phyloP scores from a whole-genome alignment of 345 rosid genomes.

The Citrus sp. region DNA sequence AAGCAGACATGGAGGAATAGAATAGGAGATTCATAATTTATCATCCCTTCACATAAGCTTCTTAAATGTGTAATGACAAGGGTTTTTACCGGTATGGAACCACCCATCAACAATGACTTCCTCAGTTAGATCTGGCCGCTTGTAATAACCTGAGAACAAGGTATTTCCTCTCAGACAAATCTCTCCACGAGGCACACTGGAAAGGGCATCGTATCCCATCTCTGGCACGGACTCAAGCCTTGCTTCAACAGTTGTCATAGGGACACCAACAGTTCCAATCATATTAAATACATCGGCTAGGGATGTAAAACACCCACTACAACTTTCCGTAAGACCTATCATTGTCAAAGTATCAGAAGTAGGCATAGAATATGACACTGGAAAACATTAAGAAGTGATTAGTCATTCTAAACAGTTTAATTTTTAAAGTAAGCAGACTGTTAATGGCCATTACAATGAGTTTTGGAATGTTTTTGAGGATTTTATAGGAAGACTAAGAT shows the following conservation, averaged over 20 bases:
- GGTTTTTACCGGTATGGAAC: slow-evolving; percentile 81
- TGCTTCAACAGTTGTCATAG: slow-evolving; percentile 82
- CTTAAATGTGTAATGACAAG: not conserved
- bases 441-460: slow-evolving; percentile 1
- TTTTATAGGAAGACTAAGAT: too few relatives aligned
- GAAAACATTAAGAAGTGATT: not conserved
- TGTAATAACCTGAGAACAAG: slow-evolving; percentile 91
- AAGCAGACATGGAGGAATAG: not conserved
- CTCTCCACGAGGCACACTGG: slow-evolving; percentile 70
- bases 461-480: not conserved
- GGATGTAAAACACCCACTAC: slow-evolving; percentile 84
- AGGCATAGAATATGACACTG: not conserved
- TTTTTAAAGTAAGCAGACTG: not conserved
- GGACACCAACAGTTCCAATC: slow-evolving; percentile 94
- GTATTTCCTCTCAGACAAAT: slow-evolving; percentile 79
- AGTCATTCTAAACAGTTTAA: not conserved
- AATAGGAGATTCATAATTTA: not conserved
- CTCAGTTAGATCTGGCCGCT: slow-evolving; percentile 76
- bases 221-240: slow-evolving; percentile 92
- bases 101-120: slow-evolving; percentile 86
- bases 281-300: slow-evolving; percentile 70
- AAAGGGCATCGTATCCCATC: slow-evolving; percentile 90
- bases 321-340: slow-evolving; percentile 89
- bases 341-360: not conserved
- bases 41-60: not conserved